These are phyloP conservation scores for Plantago ovata DNA, from an alignment of 257 asterid genomes.

Conservation along the genomic window DNA sequence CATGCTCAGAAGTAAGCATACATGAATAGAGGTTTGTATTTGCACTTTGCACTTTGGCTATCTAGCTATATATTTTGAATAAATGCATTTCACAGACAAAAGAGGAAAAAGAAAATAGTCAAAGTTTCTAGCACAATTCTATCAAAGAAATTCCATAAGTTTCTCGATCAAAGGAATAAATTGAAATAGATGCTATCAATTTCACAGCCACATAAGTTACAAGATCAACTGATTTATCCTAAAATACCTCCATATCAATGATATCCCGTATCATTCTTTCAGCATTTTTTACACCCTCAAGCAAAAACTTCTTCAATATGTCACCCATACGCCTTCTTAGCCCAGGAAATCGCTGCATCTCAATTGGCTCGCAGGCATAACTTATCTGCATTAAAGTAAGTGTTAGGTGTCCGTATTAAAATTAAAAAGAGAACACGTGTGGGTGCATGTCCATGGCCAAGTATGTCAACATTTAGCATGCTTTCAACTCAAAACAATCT, in stretches of 20 bases:
- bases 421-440: not conserved
- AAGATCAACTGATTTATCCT: conserved; percentile 6
- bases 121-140: too few relatives aligned
- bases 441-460: too few relatives aligned
- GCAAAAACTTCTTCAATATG: conserved; percentile 39
- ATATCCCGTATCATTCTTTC: conserved; percentile 49
- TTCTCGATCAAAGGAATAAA: too few relatives aligned
- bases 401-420: not conserved
- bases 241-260: conserved; percentile 55
- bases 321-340: conserved; percentile 54
- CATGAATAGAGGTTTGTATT: too few relatives aligned
- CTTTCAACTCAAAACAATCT: not conserved
- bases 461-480: not conserved
- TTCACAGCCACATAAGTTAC: not conserved
- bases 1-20: too few relatives aligned
- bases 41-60: too few relatives aligned
- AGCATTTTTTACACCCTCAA: conserved; percentile 52
- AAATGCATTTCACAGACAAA: too few relatives aligned
- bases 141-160: too few relatives aligned
- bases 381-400: conserved; percentile 10
- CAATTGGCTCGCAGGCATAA: conserved; percentile 21
- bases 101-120: too few relatives aligned
- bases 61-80: too few relatives aligned
- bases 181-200: not conserved
- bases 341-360: conserved; percentile 53